These are phyloP conservation scores for Monosporascus sp. DNA, from an alignment of 2,329 filamentous ascomycete species.

Conservation along the genomic window DNA sequence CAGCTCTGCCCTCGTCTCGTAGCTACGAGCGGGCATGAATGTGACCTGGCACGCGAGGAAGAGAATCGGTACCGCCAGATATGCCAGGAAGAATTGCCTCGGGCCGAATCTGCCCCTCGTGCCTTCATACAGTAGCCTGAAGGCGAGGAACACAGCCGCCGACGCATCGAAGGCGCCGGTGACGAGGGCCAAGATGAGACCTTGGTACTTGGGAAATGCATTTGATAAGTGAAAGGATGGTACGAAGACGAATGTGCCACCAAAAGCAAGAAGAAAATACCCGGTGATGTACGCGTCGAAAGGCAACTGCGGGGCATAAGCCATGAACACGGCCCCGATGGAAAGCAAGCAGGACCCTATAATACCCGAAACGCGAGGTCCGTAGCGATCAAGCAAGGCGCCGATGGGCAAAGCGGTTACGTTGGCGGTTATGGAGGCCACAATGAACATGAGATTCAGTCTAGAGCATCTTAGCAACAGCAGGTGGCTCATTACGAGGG, in stretches of 20 bases:
- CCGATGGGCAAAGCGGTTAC: conserved; percentile 62
- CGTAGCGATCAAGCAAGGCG: conserved; percentile 60
- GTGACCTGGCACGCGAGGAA: conserved; percentile 31
- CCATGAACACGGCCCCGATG: conserved; percentile 53
- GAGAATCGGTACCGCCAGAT: conserved; percentile 29
- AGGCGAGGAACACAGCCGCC: conserved; percentile 55
- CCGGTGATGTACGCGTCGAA: conserved; percentile 57
- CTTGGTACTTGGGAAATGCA: conserved; percentile 55
- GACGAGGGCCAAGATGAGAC: conserved; percentile 54
- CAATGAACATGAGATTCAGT: conserved; percentile 67
- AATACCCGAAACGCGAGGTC: conserved; percentile 57
- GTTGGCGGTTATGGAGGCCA: conserved; percentile 63
- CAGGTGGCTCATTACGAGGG: conserved; percentile 20
- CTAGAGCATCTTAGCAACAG: conserved; percentile 37
- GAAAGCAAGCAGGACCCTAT: conserved; percentile 54
- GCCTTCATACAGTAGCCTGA: conserved; percentile 49
- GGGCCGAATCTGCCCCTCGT: conserved; percentile 28
- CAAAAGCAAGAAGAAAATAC: conserved; percentile 55
- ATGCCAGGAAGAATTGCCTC: conserved; percentile 35
- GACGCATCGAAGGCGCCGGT: conserved; percentile 62
- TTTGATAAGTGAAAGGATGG: conserved; percentile 61
- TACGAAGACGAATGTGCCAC: conserved; percentile 59
- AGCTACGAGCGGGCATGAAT: conserved; percentile 34
- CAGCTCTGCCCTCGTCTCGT: conserved; percentile 33
- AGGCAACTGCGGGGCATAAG: conserved; percentile 48